phyloP scores from a whole-genome alignment of 495 filamentous ascomycete species.

The Emericellopsis terricola region DNA sequence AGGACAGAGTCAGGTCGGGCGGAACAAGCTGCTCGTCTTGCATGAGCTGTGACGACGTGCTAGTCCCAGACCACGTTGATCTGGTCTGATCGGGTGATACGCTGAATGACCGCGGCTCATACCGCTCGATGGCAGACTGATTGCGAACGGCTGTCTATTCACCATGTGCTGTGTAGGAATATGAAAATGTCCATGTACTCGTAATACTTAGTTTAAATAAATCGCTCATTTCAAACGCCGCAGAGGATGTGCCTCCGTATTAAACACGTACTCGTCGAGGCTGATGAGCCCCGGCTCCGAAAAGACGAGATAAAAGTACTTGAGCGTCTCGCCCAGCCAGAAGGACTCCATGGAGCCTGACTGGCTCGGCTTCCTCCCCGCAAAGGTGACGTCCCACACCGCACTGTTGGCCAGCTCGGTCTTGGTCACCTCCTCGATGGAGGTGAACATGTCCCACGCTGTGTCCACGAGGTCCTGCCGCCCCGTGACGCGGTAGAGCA shows the following conservation, averaged over 20 bases:
- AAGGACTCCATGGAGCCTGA: conserved; percentile 34
- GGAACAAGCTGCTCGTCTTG: too few relatives aligned
- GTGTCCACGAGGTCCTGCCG: conserved; percentile 30
- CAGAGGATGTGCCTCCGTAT: conserved; percentile 75
- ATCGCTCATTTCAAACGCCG: background rate
- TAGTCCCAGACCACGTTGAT: too few relatives aligned
- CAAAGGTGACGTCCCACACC: conserved; percentile 19
- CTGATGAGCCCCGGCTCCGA: conserved; percentile 48
- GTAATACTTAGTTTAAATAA: too few relatives aligned
- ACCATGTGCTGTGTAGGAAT: too few relatives aligned
- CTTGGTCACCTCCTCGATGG: conserved; percentile 26
- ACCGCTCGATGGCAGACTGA: too few relatives aligned
- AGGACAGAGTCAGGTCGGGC: too few relatives aligned
- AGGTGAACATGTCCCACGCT: conserved; percentile 41
- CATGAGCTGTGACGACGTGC: too few relatives aligned
- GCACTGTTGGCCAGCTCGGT: conserved; percentile 33
- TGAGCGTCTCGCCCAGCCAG: conserved; percentile 30
- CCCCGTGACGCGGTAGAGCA: conserved; percentile 50
- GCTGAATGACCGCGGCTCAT: too few relatives aligned
- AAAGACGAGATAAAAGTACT: conserved; percentile 63
- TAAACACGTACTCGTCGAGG: conserved; percentile 63
- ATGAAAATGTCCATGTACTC: too few relatives aligned
- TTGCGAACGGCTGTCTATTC: too few relatives aligned
- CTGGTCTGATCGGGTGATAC: too few relatives aligned
- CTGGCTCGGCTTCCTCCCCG: conserved; percentile 8